Conservation (phyloP, 192 early-diverging fungal genomes). For the Coemansia sp. region DNA sequence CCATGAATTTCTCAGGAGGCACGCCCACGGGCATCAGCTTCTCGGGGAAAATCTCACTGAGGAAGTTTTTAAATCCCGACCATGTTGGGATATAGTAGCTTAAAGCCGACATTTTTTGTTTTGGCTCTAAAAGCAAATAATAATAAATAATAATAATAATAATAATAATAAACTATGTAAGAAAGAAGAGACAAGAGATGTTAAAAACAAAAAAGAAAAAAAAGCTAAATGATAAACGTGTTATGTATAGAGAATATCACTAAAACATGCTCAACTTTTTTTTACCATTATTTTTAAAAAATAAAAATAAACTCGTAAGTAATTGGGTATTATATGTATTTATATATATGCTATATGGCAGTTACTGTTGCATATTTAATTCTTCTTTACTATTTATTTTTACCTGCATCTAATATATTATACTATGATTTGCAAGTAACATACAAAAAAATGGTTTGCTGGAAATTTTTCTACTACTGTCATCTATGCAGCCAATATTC, state of each 20-base stretch:
- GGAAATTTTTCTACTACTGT: too few relatives aligned
- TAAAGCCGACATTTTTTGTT: conserved; percentile 21
- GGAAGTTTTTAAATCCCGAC: conserved; percentile 25
- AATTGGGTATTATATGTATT: background rate
- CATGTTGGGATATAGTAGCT: conserved; percentile 49
- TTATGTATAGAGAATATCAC: background rate
- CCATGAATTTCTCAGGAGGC: conserved; percentile 35
- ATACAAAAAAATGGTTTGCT: background rate
- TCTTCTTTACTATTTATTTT: background rate
- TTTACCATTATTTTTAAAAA: too few relatives aligned
- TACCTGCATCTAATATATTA: background rate
- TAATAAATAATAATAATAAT: background rate
- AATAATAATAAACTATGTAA: background rate
- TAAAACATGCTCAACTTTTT: background rate
- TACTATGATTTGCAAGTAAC: background rate
- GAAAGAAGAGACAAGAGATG: background rate
- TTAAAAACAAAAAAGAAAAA: background rate
- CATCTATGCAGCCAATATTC: too few relatives aligned
- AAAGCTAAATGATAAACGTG: background rate
- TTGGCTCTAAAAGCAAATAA: background rate
- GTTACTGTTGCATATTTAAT: background rate
- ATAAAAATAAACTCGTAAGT: too few relatives aligned
- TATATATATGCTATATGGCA: too few relatives aligned
- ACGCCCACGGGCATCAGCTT: conserved; percentile 49
- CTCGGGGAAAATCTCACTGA: conserved; percentile 44